A percentile compares a stretch with the other conserved stretches of the same genome.
Evolutionary conservation across 2,329 filamentous ascomycete species (phyloP).

Genomic region (Alternaria arborescens): DNA sequence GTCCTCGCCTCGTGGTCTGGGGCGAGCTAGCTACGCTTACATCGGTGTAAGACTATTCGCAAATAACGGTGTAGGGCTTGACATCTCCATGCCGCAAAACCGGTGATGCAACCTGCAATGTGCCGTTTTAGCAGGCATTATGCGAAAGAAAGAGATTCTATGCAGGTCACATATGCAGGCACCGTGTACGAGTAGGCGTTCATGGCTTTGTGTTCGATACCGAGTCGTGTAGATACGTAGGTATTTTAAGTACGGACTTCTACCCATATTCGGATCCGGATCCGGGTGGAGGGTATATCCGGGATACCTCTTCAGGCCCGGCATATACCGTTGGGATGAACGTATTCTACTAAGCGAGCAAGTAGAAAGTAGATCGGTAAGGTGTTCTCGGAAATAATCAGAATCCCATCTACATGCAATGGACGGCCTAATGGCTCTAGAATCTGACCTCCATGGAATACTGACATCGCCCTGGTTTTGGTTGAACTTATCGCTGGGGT

Average conservation of each 20-base stretch:
- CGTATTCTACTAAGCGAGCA: background rate
- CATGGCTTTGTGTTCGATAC: background rate
- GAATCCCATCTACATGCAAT: background rate
- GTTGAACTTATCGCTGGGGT: background rate
- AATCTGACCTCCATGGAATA: background rate
- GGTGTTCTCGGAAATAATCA: slow-evolving; percentile 1
- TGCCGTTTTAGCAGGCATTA: background rate
- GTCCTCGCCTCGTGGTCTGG: slow-evolving; percentile 10
- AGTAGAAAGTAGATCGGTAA: background rate
- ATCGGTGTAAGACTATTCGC: slow-evolving; percentile 12
- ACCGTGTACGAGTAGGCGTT: slow-evolving; percentile 6
- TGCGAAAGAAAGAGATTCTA: background rate
- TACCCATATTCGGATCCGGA: background rate
- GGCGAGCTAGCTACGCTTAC: slow-evolving; percentile 7
- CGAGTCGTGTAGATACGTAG: background rate
- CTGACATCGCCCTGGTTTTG: background rate
- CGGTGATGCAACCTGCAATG: slow-evolving; percentile 1
- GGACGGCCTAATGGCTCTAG: background rate
- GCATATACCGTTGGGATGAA: background rate
- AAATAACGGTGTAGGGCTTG: slow-evolving; percentile 5
- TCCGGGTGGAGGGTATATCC: slow-evolving; percentile 4
- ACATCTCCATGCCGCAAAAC: background rate
- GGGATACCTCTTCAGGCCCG: background rate
- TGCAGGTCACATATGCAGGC: slow-evolving; percentile 17
- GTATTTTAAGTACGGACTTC: background rate